Base-by-base conservation (phyloP, 768 basidiomycete species). In the Suillus ampliporus region DNA sequence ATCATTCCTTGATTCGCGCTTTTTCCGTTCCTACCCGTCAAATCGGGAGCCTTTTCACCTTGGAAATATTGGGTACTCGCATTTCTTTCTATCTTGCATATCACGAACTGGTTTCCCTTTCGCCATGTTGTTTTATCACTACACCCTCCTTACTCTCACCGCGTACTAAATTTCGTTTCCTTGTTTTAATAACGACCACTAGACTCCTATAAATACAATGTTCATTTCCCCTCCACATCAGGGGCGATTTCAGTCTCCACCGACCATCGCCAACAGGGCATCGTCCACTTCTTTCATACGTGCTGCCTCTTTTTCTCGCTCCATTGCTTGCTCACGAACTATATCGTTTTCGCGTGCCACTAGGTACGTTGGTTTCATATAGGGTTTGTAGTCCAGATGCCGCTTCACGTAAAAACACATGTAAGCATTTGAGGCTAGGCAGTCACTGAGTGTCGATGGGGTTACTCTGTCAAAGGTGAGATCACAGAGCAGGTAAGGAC, bases 341-440 rank as follows among this genome's bases (percentile, higher is more conserved):
- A 85, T 86, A 69, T 90, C 90, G 17, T 81, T 85, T 73, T 92
- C 89, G 31, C 89, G 80, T 46, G 84, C 79, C 40, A 84, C 76
- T 2, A 88, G 82, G 68, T 93, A 92, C 0, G 87, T 86, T 5
- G 91, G 91, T 31, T 82, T 86, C 69, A 80, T 82, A 70, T 86
- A 75, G 0, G 89, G 87, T 72, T 88, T 90, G 77, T 95, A 96
- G 65, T 95, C 92, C 51, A 96, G 80, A 64, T 92, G 86, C 13
- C 92, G 87, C 75, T 96, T 96, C 64, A 94, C 92, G 72, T 97
- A 97, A 78, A 96, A 95, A 65, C 94, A 93, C 95, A 97, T 96
- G 75, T 97, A 97, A 6, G 93, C 90, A 54, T 86, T 83, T 21
- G 94, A 93, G 54, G 74, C 78, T 46, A 95, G 81, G 60, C 90